Percentiles rank a stretch among this genome's conserved stretches.
Evolutionary conservation across 768 basidiomycete genomes (phyloP).

Genomic region (Mycena rosella): DNA sequence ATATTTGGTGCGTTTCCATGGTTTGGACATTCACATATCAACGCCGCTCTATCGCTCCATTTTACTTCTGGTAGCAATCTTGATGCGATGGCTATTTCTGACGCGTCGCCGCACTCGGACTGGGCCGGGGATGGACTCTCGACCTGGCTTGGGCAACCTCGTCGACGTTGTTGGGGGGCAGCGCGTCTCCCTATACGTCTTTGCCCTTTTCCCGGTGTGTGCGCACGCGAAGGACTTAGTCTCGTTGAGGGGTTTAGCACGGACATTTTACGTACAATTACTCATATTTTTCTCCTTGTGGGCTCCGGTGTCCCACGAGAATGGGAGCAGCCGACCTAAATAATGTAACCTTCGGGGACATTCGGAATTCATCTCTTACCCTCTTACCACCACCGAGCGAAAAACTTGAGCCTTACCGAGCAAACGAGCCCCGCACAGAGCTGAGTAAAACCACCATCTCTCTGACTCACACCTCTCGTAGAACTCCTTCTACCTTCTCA

Average conservation of each 20-base stretch:
- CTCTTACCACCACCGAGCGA: background rate
- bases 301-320: slow-evolving; percentile 7
- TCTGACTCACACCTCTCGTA: background rate
- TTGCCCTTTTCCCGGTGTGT: slow-evolving; percentile 2
- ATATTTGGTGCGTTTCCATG: too few species aligned
- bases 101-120: background rate
- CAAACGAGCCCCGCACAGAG: background rate
- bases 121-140: background rate
- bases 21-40: too few species aligned
- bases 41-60: too few species aligned
- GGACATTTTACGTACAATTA: slow-evolving; percentile 5
- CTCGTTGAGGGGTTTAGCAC: background rate
- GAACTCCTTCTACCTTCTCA: too few species aligned
- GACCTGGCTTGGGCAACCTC: background rate
- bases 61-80: background rate
- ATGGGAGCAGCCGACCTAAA: slow-evolving; percentile 6
- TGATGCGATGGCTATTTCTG: background rate
- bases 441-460: background rate
- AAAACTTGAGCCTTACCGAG: background rate
- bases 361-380: too few species aligned
- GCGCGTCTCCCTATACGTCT: slow-evolving; percentile 1
- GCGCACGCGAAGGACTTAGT: background rate
- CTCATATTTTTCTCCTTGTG: background rate
- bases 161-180: background rate
- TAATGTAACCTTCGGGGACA: background rate